phyloP scores from a whole-genome alignment of 768 basidiomycete species.

The Amylocystis lapponica region DNA sequence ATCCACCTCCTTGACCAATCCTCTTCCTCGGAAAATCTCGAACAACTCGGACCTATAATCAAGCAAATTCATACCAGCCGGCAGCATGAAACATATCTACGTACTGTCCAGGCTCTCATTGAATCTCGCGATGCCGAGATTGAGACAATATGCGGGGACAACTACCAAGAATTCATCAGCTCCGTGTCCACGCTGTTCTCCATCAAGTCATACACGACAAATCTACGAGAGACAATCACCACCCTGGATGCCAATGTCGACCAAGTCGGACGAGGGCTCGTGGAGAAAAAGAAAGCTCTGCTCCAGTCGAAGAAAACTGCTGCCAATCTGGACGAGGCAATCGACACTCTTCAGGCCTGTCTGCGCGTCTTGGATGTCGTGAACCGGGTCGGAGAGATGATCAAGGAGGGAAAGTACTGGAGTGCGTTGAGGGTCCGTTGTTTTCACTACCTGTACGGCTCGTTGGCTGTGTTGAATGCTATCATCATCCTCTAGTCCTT shows the following conservation, averaged over 20 bases:
- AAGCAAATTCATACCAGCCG: constrained; percentile 86
- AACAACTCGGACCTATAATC: constrained; percentile 92
- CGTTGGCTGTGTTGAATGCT: constrained; percentile 19
- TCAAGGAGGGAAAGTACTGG: constrained; percentile 92
- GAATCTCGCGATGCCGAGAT: constrained; percentile 95
- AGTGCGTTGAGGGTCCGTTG: constrained; percentile 85
- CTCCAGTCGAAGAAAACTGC: constrained; percentile 91
- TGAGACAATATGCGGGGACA: constrained; percentile 90
- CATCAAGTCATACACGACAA: constrained; percentile 94
- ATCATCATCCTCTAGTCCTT: constrained; percentile 58
- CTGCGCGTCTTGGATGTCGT: constrained; percentile 90
- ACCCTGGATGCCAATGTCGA: constrained; percentile 84
- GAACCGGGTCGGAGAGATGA: constrained; percentile 88
- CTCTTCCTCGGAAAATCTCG: constrained; percentile 89
- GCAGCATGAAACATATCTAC: constrained; percentile 86
- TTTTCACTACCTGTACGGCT: constrained; percentile 21
- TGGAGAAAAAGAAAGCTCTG: constrained; percentile 89
- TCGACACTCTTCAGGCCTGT: constrained; percentile 92
- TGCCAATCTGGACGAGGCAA: constrained; percentile 91
- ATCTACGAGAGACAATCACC: constrained; percentile 87
- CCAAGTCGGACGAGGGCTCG: constrained; percentile 79
- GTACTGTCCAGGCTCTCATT: constrained; percentile 80
- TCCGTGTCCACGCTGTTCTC: constrained; percentile 95
- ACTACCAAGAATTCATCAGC: constrained; percentile 96
- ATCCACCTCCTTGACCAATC: constrained; percentile 85